Evolutionary conservation across 805 yeast genomes (phyloP).

Genomic region (Yarrowia sp.): DNA sequence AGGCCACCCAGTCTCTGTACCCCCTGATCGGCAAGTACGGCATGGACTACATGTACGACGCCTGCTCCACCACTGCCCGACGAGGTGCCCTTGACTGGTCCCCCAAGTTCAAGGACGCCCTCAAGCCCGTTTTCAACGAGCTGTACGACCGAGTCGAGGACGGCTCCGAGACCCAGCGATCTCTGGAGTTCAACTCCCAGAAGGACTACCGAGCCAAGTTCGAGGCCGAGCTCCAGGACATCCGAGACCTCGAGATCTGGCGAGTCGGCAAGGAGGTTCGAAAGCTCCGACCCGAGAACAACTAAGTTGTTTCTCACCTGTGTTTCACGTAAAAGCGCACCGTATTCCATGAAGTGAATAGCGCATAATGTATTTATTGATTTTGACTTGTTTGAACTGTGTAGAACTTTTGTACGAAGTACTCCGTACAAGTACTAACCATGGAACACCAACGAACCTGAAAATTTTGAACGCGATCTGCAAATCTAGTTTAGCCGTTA

Average conservation of each 20-base stretch:
- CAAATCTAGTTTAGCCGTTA: too few species aligned
- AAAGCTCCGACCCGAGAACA: constrained; percentile 99
- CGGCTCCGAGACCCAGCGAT: constrained; percentile 97
- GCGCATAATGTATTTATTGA: constrained; percentile 25
- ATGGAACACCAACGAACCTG: too few species aligned
- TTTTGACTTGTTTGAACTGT: too few species aligned
- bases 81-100: constrained; percentile 99
- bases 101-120: constrained; percentile 97
- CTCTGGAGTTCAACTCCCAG: constrained; percentile 97
- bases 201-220: constrained; percentile 96
- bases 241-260: constrained; percentile 99
- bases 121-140: constrained; percentile 97
- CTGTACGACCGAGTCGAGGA: constrained; percentile 91
- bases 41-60: constrained; percentile 99
- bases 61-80: constrained; percentile 99
- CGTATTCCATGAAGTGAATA: constrained; percentile 26
- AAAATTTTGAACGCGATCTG: too few species aligned
- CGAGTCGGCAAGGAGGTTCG: constrained; percentile 99
- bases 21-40: constrained; percentile 99
- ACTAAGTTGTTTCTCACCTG: constrained; percentile 44
- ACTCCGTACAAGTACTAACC: too few species aligned
- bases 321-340: constrained; percentile 6
- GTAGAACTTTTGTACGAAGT: too few species aligned
- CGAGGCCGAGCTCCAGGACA: constrained; percentile 86
- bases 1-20: constrained; percentile 98